Percentiles rank a stretch among this genome's conserved stretches.
Evolutionary conservation across 176 grass and related monocot genomes (phyloP).

Genomic region (Phoenix roebelenii): DNA sequence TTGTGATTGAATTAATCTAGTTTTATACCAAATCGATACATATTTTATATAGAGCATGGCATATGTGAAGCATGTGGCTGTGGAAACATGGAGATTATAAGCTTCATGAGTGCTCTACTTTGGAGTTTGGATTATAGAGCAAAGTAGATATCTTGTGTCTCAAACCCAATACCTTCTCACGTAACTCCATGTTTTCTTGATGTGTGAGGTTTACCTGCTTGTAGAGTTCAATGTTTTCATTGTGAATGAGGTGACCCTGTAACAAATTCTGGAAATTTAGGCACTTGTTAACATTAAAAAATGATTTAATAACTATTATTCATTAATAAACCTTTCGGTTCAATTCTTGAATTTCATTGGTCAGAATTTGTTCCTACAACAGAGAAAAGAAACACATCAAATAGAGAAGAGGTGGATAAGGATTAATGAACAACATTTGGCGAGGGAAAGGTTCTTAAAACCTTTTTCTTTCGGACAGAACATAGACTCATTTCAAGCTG

Average conservation of each 20-base stretch:
- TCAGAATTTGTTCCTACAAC: constrained; percentile 18
- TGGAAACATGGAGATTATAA: no score
- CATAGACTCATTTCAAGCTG: constrained; percentile 30
- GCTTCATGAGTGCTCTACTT: no score
- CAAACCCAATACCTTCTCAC: not conserved
- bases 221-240: constrained; percentile 21
- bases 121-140: no score
- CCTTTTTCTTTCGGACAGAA: constrained; percentile 32
- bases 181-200: constrained; percentile 9
- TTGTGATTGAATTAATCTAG: no score
- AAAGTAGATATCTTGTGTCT: no score
- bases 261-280: not conserved
- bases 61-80: no score
- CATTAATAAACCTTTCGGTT: constrained; percentile 22
- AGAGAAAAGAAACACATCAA: not conserved
- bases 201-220: constrained; percentile 9
- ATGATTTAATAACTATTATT: not conserved
- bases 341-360: constrained; percentile 22
- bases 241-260: constrained; percentile 16
- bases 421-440: constrained; percentile 6
- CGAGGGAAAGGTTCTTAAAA: not conserved
- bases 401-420: not conserved
- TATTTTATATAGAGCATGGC: no score
- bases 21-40: no score
- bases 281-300: not conserved